Percentiles rank a stretch among this genome's conserved stretches.
Conservation (phyloP, 2,329 filamentous ascomycete species). For the Pochonia chlamydosporia region DNA sequence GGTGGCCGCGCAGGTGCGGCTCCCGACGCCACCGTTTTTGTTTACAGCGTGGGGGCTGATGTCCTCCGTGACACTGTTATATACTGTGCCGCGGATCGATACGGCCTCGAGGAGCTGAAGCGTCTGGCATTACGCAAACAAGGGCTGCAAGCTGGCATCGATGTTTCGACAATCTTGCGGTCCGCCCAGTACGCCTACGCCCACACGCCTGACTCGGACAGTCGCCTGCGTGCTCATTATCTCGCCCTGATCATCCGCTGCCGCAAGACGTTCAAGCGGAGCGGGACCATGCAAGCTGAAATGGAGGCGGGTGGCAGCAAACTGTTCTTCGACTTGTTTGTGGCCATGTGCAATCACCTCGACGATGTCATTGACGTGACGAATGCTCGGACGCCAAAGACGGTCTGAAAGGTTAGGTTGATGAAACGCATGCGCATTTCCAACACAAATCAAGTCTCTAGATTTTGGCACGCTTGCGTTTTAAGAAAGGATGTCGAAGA, state of each 20-base stretch:
- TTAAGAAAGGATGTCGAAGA: constrained; percentile 5
- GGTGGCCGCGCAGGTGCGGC: constrained; percentile 40
- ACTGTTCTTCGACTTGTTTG: constrained; percentile 97
- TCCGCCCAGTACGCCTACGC: constrained; percentile 94
- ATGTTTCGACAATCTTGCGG: constrained; percentile 84
- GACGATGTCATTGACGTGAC: constrained; percentile 89
- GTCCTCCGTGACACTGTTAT: constrained; percentile 89
- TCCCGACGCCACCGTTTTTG: constrained; percentile 56
- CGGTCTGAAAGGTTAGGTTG: constrained; percentile 38
- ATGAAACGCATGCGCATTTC: constrained; percentile 6
- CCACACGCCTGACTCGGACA: constrained; percentile 90
- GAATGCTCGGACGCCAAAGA: constrained; percentile 57
- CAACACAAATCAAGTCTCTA: constrained; percentile 14
- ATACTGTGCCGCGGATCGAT: constrained; percentile 88
- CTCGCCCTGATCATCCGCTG: constrained; percentile 95
- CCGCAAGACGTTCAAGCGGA: constrained; percentile 96
- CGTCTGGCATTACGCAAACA: constrained; percentile 88
- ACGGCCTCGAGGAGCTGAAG: constrained; percentile 90
- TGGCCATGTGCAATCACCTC: constrained; percentile 96
- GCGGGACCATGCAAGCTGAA: constrained; percentile 97
- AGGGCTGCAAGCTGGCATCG: constrained; percentile 85
- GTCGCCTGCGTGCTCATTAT: constrained; percentile 90
- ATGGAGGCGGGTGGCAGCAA: constrained; percentile 89
- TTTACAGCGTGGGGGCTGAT: constrained; percentile 66
- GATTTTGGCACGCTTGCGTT: constrained; percentile 5